Base-by-base conservation (phyloP, 768 basidiomycete species). In the Calocybe gangraenosa region DNA sequence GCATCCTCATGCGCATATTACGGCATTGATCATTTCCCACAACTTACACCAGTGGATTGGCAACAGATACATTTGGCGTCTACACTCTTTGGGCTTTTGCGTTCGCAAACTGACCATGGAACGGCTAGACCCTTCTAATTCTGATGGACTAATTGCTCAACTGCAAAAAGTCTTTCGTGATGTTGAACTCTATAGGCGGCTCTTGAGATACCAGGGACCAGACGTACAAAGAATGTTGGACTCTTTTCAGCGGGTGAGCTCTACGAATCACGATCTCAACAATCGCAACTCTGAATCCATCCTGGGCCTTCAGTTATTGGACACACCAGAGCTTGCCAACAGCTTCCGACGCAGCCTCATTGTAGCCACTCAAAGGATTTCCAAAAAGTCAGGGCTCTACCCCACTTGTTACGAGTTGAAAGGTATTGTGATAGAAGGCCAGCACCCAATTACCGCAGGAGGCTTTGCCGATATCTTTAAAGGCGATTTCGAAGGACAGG, bases 391-490 rank as follows among this genome's bases (percentile, higher is more conserved):
- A 9, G 36, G 22, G 4, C 34, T 52, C 2, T 41, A 44, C 19
- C 50, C 50, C 7, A 42, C 42, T 7, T 44, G 41, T 18, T 48
- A 36, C 25, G 31, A n/a, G 20, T 22, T 52, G 11, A 32, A 45
- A n/a, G 37, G n/a, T 28, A 23, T 50, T 11, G 36, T 42, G 33
- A 20, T 35, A 11, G 32, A 36, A 2, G 17, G 28, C 4, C 38
- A 50, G 30, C 10, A 22, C 32, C 49, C 49, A 2, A 19, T 50
- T 18, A 28, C 49, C 20, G 38, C 44, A 3, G 49, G 48, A n/a
- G 34, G 39, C 18, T 49, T 49, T 37, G 48, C 40, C 9, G 48
- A 49, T 19, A 45, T 49, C 13, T 50, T 37, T n/a, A 46, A 46
- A 40, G 49, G 39, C 14, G 9, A 18, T n/a, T 42, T 45, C 17